Evolutionary conservation across 306 rosid species (phyloP).

Genomic region (Quercus robur): DNA sequence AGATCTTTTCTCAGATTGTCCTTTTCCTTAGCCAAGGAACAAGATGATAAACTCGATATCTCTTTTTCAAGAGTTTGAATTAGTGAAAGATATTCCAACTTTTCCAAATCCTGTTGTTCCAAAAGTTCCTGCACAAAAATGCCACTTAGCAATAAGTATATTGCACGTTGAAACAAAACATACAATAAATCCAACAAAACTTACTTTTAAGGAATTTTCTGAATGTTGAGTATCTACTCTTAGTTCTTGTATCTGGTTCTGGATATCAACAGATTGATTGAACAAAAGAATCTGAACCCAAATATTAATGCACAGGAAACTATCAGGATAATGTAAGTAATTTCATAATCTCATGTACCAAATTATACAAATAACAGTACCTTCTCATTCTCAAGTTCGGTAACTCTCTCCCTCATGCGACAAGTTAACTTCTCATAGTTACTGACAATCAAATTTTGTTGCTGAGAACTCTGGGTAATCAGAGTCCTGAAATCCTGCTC

Average conservation of each 20-base stretch:
- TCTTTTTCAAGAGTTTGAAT: constrained; percentile 71
- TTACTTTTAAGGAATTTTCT: constrained; percentile 48
- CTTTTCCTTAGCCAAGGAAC: constrained; percentile 68
- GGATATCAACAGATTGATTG: constrained; percentile 56
- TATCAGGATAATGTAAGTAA: constrained; percentile 14
- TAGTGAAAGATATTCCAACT: constrained; percentile 52
- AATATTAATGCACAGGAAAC: constrained; percentile 20
- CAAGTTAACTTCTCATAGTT: constrained; percentile 49
- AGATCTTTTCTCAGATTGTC: constrained; percentile 75
- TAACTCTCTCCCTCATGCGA: constrained; percentile 50
- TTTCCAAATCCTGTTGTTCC: constrained; percentile 55
- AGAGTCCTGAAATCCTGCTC: constrained; percentile 63
- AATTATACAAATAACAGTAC: constrained; percentile 28
- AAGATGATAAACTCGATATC: constrained; percentile 52
- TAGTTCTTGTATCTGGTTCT: constrained; percentile 52
- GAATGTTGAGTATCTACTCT: constrained; percentile 48
- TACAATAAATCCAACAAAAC: constrained; percentile 18
- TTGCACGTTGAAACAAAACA: constrained; percentile 11
- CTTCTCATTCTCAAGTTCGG: constrained; percentile 69
- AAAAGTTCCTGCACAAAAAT: constrained; percentile 49
- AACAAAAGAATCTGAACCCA: constrained; percentile 50
- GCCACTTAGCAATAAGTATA: constrained; percentile 3
- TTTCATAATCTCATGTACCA: constrained; percentile 1
- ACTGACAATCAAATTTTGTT: constrained; percentile 38
- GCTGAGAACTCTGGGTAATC: constrained; percentile 33